Evolutionary conservation across 78 protist species (phyloP), one percentile per base, ranked within the genome.

Genomic region (Protostelium mycophagum): DNA sequence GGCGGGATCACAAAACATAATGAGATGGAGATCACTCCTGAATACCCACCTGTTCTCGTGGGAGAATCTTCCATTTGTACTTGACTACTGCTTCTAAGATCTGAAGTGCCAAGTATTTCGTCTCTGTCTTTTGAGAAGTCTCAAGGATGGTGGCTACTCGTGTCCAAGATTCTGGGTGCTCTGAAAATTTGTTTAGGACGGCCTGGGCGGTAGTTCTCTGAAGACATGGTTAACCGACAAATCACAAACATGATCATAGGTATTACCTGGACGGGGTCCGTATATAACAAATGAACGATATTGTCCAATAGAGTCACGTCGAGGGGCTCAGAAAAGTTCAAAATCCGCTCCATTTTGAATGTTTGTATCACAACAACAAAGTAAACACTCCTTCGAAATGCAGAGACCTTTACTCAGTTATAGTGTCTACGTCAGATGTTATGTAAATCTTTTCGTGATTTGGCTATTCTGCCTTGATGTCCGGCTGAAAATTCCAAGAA

Each of bases 161-260:
- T 34, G 89, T 92, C 99, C 99, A 99, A 0, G 99, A 88, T 0
- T 98, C 96, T 0, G 98, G 96, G 35, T 96, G 96, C 37, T 94
- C 96, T 86, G 92, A 86, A 63, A 98, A 95, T 83, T 96, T 90
- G 38, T 83, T 85, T 28, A 98, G 91, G 9, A 96, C 36, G 0
- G 23, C 83, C 36, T 95, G 87, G 0, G 98, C 98, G 34, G n/a
- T 1, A 34, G 83, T 85, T 28, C 88, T 90, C 92, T 93, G 36
- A 31, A 34, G 31, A 31, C 28, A 5, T 34, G 28, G 86, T 34
- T 25, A 0, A 34, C 5, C 0, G 1, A 83, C 29, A 86, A 5
- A 83, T 28, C 38, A 9, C 0, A 88, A 1, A 36, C 51, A 10
- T 23, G 87, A 86, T 10, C 0, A 85, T 34, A 85, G 5, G 86